phyloP scores from a whole-genome alignment of 257 asterid species.

The Fraxinus anomala region DNA sequence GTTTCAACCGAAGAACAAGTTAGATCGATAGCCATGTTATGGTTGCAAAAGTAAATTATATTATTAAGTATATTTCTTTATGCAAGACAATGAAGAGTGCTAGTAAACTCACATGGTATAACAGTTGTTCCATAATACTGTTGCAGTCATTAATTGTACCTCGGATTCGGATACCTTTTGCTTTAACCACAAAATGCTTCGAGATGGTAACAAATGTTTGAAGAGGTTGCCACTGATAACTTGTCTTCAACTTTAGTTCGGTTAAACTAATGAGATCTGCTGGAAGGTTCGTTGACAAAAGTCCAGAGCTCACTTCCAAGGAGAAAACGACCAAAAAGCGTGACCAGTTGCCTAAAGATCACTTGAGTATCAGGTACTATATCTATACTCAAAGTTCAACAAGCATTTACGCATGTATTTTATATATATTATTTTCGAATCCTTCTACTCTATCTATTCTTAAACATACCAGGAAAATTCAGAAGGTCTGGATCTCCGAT shows the following conservation, averaged over 20 bases:
- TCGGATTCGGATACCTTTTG: conserved; percentile 79
- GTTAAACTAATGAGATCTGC: conserved; percentile 64
- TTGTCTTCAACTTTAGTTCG: conserved; percentile 66
- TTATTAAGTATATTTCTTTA: background rate
- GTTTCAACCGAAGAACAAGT: background rate
- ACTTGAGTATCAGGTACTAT: conserved; percentile 15
- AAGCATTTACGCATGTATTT: background rate
- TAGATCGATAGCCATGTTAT: background rate
- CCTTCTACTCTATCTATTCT: background rate
- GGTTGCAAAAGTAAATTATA: background rate
- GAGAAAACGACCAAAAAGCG: conserved; percentile 63
- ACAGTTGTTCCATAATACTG: conserved; percentile 52
- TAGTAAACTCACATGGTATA: conserved; percentile 58
- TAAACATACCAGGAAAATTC: conserved; percentile 67
- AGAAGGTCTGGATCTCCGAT: conserved; percentile 77
- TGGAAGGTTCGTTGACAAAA: conserved; percentile 68
- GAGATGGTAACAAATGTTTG: conserved; percentile 85
- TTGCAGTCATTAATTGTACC: conserved; percentile 75
- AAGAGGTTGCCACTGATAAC: conserved; percentile 86
- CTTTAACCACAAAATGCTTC: conserved; percentile 70
- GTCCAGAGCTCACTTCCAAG: conserved; percentile 76
- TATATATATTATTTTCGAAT: background rate
- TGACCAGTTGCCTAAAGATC: conserved; percentile 61
- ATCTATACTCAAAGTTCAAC: background rate
- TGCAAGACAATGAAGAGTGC: background rate